phyloP scores from a whole-genome alignment of 75 land plant genomes.

The Picea glauca region DNA sequence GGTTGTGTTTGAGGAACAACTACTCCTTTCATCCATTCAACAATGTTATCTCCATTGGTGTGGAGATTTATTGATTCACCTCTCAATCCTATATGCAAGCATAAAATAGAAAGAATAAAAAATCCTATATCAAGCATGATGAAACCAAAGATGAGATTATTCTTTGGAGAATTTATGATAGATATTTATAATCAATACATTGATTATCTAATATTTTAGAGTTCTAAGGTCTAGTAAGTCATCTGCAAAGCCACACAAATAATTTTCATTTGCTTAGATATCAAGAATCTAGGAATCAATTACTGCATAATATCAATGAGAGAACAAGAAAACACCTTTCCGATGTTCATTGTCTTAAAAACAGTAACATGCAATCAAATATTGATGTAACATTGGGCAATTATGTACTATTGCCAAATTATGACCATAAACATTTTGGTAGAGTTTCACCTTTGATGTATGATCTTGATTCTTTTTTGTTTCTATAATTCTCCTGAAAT shows the following conservation, averaged over 20 bases:
- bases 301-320: not conserved
- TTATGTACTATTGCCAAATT: too few relatives aligned
- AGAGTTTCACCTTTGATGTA: too few relatives aligned
- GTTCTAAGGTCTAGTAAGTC: not conserved
- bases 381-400: not conserved
- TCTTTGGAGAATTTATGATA: not conserved
- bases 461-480: too few relatives aligned
- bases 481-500: too few relatives aligned
- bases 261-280: not conserved
- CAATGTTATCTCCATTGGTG: conserved; percentile 48
- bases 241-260: not conserved
- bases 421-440: too few relatives aligned
- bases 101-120: not conserved
- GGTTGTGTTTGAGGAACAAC: conserved; percentile 30
- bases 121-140: not conserved
- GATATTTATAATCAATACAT: not conserved
- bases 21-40: conserved; percentile 54
- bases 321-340: not conserved
- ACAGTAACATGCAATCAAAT: not conserved
- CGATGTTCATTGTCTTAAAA: not conserved
- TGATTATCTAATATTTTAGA: not conserved
- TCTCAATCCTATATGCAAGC: conserved; percentile 53
- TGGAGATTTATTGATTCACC: conserved; percentile 63
- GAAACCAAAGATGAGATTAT: not conserved
- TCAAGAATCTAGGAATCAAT: not conserved